Evolutionary conservation across 192 early-diverging fungal genomes (phyloP).

Genomic region (Coemansia sp.): DNA sequence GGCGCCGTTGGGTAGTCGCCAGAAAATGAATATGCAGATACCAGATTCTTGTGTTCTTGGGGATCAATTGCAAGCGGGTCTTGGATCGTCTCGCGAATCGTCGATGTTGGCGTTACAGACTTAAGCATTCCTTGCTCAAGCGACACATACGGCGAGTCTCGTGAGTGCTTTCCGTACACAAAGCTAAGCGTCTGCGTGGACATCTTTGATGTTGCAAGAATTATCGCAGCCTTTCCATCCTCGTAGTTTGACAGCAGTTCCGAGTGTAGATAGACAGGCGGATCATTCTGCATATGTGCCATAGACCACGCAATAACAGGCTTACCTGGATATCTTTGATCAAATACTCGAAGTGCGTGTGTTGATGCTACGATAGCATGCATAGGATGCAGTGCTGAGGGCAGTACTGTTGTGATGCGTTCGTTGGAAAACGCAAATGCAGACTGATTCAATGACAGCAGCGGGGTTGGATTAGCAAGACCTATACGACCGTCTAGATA

Average conservation of each 20-base stretch:
- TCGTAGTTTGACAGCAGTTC: slow-evolving; percentile 10
- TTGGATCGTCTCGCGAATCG: slow-evolving; percentile 18
- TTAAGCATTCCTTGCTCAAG: slow-evolving; percentile 30
- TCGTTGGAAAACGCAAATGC: slow-evolving; percentile 20
- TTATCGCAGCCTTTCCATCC: slow-evolving; percentile 14
- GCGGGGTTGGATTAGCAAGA: neutral
- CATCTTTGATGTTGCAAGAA: slow-evolving; percentile 24
- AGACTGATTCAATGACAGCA: slow-evolving; percentile 20
- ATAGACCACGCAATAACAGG: slow-evolving; percentile 40
- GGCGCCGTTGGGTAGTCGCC: slow-evolving; percentile 16
- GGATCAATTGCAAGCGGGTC: slow-evolving; percentile 35
- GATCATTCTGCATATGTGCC: slow-evolving; percentile 8
- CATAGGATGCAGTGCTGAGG: slow-evolving; percentile 39
- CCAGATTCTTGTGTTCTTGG: slow-evolving; percentile 21
- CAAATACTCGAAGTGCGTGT: slow-evolving; percentile 38
- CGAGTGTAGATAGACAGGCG: slow-evolving; percentile 31
- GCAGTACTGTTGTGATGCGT: slow-evolving; percentile 27
- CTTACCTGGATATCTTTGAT: slow-evolving; percentile 38
- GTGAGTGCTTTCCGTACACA: slow-evolving; percentile 26
- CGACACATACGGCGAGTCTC: slow-evolving; percentile 33
- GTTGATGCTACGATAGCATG: slow-evolving; percentile 45
- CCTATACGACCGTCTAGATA: slow-evolving; percentile 28
- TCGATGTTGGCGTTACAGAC: slow-evolving; percentile 7
- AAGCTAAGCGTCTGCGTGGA: slow-evolving; percentile 22
- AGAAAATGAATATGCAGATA: slow-evolving; percentile 15